phyloP scores from a whole-genome alignment of 2,329 filamentous ascomycete species.

The Alternaria alternata region DNA sequence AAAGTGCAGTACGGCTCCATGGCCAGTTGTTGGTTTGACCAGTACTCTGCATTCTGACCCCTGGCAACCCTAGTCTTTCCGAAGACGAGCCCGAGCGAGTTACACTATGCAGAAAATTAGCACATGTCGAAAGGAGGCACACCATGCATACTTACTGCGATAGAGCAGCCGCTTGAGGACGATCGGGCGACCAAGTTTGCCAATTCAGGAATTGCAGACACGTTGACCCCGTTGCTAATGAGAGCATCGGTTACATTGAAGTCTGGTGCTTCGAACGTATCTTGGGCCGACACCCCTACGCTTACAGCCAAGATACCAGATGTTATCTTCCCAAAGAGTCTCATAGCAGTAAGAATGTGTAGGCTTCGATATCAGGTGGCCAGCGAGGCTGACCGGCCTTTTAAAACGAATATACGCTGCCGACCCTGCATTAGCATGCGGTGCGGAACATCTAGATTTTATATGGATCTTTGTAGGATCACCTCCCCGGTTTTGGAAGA shows the following conservation, averaged over 20 bases:
- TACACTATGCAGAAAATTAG: neutral
- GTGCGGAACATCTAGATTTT: neutral
- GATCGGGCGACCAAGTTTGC: neutral
- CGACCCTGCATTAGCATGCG: neutral
- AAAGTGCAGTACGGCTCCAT: neutral
- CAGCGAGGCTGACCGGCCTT: neutral
- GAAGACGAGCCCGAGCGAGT: neutral
- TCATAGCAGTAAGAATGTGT: neutral
- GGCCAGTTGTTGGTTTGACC: neutral
- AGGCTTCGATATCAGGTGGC: neutral
- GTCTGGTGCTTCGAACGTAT: neutral
- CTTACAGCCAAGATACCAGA: neutral
- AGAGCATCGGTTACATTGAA: neutral
- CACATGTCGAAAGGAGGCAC: accelerated
- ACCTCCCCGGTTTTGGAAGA: neutral
- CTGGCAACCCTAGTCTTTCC: neutral
- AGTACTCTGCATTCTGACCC: neutral
- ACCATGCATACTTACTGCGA: neutral
- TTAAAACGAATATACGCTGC: neutral
- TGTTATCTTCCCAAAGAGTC: neutral
- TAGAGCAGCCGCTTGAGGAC: neutral
- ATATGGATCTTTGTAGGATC: too few species aligned
- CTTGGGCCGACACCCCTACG: neutral
- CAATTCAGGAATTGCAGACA: neutral
- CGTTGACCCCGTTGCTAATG: neutral